These are phyloP conservation scores for Phytophthora crassamura DNA, from an alignment of 352 stramenopile species.

Conservation along the genomic window DNA sequence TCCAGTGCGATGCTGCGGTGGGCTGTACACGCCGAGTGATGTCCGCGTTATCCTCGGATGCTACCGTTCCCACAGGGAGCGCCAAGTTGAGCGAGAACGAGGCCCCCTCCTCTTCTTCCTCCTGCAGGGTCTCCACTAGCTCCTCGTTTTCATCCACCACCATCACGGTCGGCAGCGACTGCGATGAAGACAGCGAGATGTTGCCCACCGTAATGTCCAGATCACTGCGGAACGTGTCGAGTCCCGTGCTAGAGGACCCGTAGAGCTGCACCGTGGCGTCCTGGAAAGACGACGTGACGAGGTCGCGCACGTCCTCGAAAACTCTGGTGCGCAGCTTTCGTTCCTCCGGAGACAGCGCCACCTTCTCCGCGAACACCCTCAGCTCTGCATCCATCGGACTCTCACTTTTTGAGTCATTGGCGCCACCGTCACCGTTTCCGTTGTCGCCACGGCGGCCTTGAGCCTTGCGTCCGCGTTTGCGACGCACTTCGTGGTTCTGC, in stretches of 20 bases:
- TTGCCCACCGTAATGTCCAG: slow-evolving; percentile 78
- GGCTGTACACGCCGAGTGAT: slow-evolving; percentile 40
- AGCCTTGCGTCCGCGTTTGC: slow-evolving; percentile 1
- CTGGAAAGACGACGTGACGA: slow-evolving; percentile 54
- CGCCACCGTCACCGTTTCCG: neutral
- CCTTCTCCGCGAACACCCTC: slow-evolving; percentile 46
- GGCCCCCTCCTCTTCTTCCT: slow-evolving; percentile 25
- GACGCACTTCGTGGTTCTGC: slow-evolving; percentile 10
- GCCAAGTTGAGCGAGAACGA: slow-evolving; percentile 76
- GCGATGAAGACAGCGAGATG: slow-evolving; percentile 32
- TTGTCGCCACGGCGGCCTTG: slow-evolving; percentile 1
- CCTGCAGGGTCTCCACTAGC: neutral
- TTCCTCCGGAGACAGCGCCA: slow-evolving; percentile 57
- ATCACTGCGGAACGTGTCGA: slow-evolving; percentile 82
- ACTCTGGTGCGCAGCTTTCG: slow-evolving; percentile 40
- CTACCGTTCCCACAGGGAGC: slow-evolving; percentile 31
- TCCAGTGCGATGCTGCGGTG: slow-evolving; percentile 73
- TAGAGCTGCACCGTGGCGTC: slow-evolving; percentile 64
- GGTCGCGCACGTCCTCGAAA: slow-evolving; percentile 52
- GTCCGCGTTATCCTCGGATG: slow-evolving; percentile 28
- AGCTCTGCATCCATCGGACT: slow-evolving; percentile 55
- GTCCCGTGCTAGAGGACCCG: slow-evolving; percentile 69
- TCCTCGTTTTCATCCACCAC: slow-evolving; percentile 25
- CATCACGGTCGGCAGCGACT: slow-evolving; percentile 24
- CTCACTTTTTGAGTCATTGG: neutral